Conservation (phyloP, 257 asterid species). For the Penstemon barbatus region DNA sequence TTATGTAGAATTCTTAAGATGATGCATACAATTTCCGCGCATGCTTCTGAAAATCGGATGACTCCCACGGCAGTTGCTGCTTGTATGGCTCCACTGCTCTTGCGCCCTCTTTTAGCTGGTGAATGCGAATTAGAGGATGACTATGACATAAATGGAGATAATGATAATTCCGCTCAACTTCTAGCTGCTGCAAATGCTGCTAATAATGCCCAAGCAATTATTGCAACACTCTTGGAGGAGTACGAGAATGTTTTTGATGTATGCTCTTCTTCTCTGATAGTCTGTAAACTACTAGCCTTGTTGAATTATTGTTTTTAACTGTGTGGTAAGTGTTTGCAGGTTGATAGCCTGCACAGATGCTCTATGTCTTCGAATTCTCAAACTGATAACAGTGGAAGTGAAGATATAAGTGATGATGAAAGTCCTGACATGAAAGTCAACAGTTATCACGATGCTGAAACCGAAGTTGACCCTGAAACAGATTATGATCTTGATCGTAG, state of each 20-base stretch:
- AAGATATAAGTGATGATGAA: constrained; percentile 74
- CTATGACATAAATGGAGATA: constrained; percentile 71
- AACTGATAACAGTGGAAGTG: constrained; percentile 68
- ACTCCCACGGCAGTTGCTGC: constrained; percentile 91
- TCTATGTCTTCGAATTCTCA: constrained; percentile 86
- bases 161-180: constrained; percentile 87
- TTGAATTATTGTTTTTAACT: constrained; percentile 17
- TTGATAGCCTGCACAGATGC: constrained; percentile 67
- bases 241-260: constrained; percentile 74
- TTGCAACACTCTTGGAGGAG: constrained; percentile 81
- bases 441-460: constrained; percentile 91
- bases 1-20: constrained; percentile 70
- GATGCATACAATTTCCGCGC: constrained; percentile 78
- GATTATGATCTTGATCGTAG: constrained; percentile 73
- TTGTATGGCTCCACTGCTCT: constrained; percentile 96
- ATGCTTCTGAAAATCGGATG: constrained; percentile 84
- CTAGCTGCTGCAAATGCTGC: constrained; percentile 98
- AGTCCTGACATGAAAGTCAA: constrained; percentile 53
- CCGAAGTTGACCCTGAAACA: constrained; percentile 71
- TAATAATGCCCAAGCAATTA: constrained; percentile 81
- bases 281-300: constrained; percentile 14
- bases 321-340: constrained; percentile 47
- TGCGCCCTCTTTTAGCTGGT: constrained; percentile 92
- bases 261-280: constrained; percentile 37
- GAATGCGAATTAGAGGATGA: constrained; percentile 91